A percentile compares a stretch with the other conserved stretches of the same genome.
These are phyloP conservation scores for Pythium brachiatum DNA, from an alignment of 352 stramenopile species.

Conservation along the genomic window DNA sequence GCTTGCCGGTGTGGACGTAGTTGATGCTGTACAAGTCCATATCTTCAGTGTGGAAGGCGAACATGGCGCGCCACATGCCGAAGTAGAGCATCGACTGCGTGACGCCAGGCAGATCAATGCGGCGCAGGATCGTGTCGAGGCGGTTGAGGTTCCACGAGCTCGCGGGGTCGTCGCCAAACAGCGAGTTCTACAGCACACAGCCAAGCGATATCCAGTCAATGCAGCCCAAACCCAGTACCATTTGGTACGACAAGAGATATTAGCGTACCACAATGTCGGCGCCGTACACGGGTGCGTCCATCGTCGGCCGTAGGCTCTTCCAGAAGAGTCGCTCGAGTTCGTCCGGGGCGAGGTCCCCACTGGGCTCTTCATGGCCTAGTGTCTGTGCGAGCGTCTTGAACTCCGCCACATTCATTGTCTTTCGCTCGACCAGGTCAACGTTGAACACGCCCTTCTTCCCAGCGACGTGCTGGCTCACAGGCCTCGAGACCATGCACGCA, in stretches of 20 bases:
- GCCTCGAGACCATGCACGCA: slow-evolving; percentile 46
- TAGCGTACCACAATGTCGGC: slow-evolving; percentile 79
- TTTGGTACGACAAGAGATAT: not conserved
- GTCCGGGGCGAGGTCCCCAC: slow-evolving; percentile 34
- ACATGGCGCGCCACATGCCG: slow-evolving; percentile 93
- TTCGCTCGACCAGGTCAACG: slow-evolving; percentile 87
- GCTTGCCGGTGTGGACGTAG: slow-evolving; percentile 90
- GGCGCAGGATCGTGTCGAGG: slow-evolving; percentile 84
- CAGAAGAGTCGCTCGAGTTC: slow-evolving; percentile 85
- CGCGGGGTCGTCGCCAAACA: slow-evolving; percentile 75
- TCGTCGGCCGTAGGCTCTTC: slow-evolving; percentile 81
- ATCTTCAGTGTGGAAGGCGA: slow-evolving; percentile 93
- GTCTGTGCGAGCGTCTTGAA: slow-evolving; percentile 55
- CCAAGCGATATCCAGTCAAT: not conserved
- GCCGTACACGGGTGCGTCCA: slow-evolving; percentile 89
- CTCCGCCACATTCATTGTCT: slow-evolving; percentile 57
- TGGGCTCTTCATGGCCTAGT: slow-evolving; percentile 19
- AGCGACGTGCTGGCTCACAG: slow-evolving; percentile 85
- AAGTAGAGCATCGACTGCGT: slow-evolving; percentile 93
- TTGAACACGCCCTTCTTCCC: slow-evolving; percentile 90
- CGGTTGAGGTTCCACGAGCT: slow-evolving; percentile 87
- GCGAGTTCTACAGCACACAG: slow-evolving; percentile 40
- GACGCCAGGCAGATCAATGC: slow-evolving; percentile 82
- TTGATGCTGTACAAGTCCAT: slow-evolving; percentile 95
- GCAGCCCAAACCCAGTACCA: too few relatives aligned